Evolutionary conservation across 2,329 filamentous ascomycete species (phyloP).

Genomic region (Alternaria gaisen): DNA sequence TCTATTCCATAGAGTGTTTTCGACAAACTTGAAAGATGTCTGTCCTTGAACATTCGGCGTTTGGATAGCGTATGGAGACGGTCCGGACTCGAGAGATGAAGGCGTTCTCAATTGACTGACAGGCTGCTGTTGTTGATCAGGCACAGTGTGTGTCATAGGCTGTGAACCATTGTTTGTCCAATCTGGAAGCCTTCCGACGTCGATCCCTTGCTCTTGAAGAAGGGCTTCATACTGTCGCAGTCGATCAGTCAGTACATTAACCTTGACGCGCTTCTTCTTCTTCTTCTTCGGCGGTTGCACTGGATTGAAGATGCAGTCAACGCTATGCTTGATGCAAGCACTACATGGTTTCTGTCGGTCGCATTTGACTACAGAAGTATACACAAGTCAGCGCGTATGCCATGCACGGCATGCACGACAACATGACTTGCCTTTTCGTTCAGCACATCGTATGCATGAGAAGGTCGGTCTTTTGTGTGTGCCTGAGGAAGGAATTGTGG

Average conservation of each 20-base stretch:
- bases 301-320: constrained; percentile 28
- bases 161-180: neutral
- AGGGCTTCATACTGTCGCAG: constrained; percentile 35
- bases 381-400: neutral
- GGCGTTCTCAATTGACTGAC: constrained; percentile 19
- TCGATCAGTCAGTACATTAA: constrained; percentile 25
- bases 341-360: constrained; percentile 34
- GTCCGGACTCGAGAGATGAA: neutral
- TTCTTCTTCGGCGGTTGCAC: constrained; percentile 15
- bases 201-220: constrained; percentile 29
- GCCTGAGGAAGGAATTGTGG: neutral
- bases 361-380: constrained; percentile 19
- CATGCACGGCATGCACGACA: neutral
- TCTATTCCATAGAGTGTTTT: neutral
- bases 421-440: constrained; percentile 26
- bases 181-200: neutral
- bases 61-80: neutral
- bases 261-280: constrained; percentile 12
- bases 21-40: neutral
- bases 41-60: neutral
- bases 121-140: neutral
- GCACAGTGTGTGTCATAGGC: neutral
- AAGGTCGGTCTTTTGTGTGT: constrained; percentile 2
- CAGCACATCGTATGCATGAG: constrained; percentile 30
- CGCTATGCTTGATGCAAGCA: constrained; percentile 28